Percentiles rank a stretch among this genome's conserved stretches.
Conservation (phyloP, 2,329 filamentous ascomycete genomes). For the Neocucurbitaria cava region DNA sequence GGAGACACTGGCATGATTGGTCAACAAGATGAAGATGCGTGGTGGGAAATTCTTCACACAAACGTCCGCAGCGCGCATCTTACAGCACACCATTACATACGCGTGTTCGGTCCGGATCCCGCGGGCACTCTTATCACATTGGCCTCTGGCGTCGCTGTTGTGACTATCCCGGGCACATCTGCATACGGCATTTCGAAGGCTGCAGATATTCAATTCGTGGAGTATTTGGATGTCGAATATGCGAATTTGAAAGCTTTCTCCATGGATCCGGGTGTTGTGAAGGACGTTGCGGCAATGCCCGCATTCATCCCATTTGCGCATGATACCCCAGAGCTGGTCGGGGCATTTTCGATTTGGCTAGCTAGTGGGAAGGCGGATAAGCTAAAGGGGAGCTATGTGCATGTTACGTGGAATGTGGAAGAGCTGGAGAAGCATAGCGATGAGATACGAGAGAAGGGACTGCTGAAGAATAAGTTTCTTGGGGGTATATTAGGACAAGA, state of each 20-base stretch:
- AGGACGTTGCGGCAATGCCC: background rate
- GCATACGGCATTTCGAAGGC: constrained; percentile 14
- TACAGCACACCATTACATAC: constrained; percentile 18
- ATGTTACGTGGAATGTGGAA: constrained; percentile 9
- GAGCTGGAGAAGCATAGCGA: constrained; percentile 5
- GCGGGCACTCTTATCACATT: constrained; percentile 3
- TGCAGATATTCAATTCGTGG: constrained; percentile 4
- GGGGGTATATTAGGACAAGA: background rate
- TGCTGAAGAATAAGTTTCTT: constrained; percentile 6
- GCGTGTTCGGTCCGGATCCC: constrained; percentile 3
- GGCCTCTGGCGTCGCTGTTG: background rate
- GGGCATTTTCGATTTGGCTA: constrained; percentile 7
- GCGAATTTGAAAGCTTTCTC: constrained; percentile 3
- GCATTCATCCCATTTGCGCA: constrained; percentile 8
- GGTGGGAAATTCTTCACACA: constrained; percentile 8
- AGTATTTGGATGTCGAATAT: constrained; percentile 9
- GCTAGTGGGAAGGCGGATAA: constrained; percentile 1
- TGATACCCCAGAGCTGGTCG: constrained; percentile 10
- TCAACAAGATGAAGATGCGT: constrained; percentile 1
- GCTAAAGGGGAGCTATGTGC: constrained; percentile 4
- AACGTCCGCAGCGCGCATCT: constrained; percentile 18
- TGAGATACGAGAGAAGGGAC: constrained; percentile 3
- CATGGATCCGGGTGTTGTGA: constrained; percentile 11
- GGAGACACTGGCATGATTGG: constrained; percentile 2
- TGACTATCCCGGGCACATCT: constrained; percentile 3